Evolutionary conservation across 371 early-diverging fungal genomes (phyloP).

Genomic region (Entomophthora muscae): DNA sequence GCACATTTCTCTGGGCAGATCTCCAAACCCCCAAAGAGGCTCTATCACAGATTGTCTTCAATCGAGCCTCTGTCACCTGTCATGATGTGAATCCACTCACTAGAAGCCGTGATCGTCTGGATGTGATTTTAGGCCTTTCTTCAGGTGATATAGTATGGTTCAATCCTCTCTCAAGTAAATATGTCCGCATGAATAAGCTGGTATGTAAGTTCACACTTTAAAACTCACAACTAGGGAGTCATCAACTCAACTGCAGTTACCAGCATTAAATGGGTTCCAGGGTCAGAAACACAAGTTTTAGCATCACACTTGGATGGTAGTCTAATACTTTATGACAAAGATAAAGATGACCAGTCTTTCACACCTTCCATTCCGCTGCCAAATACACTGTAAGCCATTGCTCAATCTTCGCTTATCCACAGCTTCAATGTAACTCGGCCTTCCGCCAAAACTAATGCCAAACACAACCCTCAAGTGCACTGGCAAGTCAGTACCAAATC

Average conservation of each 20-base stretch:
- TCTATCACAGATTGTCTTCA: constrained; percentile 54
- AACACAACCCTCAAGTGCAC: constrained; percentile 53
- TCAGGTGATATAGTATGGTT: constrained; percentile 79
- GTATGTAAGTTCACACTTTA: constrained; percentile 13
- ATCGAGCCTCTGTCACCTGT: constrained; percentile 63
- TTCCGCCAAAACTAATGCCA: constrained; percentile 21
- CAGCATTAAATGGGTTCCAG: constrained; percentile 79
- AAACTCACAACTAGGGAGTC: constrained; percentile 22
- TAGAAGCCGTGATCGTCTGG: constrained; percentile 38
- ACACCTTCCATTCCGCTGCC: constrained; percentile 14
- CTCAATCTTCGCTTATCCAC: background rate
- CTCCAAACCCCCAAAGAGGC: constrained; percentile 49
- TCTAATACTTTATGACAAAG: constrained; percentile 69
- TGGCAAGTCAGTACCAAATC: constrained; percentile 50
- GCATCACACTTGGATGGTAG: constrained; percentile 58
- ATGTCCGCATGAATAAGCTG: constrained; percentile 46
- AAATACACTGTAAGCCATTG: constrained; percentile 3
- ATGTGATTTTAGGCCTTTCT: constrained; percentile 64
- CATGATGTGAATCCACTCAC: constrained; percentile 71
- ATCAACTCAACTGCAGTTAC: constrained; percentile 49
- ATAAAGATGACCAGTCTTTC: constrained; percentile 61
- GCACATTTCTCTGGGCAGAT: constrained; percentile 60
- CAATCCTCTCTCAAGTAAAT: constrained; percentile 61
- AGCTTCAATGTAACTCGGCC: constrained; percentile 33
- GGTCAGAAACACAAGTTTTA: constrained; percentile 65